A percentile compares a stretch with the other conserved stretches of the same genome.
phyloP scores from a whole-genome alignment of 768 basidiomycete genomes.

The Leccinum subgranulosum region DNA sequence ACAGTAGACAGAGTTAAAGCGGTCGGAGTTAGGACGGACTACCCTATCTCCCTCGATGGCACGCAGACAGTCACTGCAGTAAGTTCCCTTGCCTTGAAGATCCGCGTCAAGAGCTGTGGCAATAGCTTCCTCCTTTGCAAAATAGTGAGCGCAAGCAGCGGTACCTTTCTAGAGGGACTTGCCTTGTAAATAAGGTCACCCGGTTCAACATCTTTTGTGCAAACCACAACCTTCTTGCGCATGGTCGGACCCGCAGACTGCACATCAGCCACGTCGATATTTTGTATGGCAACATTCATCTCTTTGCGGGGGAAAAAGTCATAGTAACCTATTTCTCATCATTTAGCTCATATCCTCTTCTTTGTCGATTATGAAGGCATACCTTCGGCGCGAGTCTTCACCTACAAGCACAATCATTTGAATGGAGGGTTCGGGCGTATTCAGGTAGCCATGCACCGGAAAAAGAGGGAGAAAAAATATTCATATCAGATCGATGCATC shows the following conservation, averaged over 20 bases:
- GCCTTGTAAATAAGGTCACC: constrained; percentile 82
- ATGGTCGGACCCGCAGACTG: constrained; percentile 19
- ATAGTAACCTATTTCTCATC: constrained; percentile 60
- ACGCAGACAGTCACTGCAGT: constrained; percentile 76
- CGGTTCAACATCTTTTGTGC: constrained; percentile 60
- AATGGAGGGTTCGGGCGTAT: constrained; percentile 14
- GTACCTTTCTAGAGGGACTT: constrained; percentile 3
- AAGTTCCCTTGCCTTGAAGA: constrained; percentile 59
- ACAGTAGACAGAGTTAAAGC: constrained; percentile 64
- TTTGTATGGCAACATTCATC: constrained; percentile 63
- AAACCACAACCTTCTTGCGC: constrained; percentile 55
- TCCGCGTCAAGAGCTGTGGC: constrained; percentile 71
- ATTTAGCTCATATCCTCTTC: constrained; percentile 15
- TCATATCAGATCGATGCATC: constrained; percentile 59
- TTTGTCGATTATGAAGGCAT: constrained; percentile 37
- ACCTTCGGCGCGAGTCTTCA: constrained; percentile 72
- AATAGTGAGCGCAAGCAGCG: constrained; percentile 3
- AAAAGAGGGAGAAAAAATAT: constrained; percentile 32
- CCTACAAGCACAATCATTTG: constrained; percentile 40
- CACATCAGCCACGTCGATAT: constrained; percentile 17
- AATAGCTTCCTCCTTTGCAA: constrained; percentile 65
- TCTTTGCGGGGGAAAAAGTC: constrained; percentile 70
- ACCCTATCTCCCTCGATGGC: constrained; percentile 45
- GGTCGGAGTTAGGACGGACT: constrained; percentile 47
- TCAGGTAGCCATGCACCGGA: constrained; percentile 16